These are phyloP conservation scores for Fusarium secorum DNA, from an alignment of 2,329 filamentous ascomycete species.

Conservation along the genomic window DNA sequence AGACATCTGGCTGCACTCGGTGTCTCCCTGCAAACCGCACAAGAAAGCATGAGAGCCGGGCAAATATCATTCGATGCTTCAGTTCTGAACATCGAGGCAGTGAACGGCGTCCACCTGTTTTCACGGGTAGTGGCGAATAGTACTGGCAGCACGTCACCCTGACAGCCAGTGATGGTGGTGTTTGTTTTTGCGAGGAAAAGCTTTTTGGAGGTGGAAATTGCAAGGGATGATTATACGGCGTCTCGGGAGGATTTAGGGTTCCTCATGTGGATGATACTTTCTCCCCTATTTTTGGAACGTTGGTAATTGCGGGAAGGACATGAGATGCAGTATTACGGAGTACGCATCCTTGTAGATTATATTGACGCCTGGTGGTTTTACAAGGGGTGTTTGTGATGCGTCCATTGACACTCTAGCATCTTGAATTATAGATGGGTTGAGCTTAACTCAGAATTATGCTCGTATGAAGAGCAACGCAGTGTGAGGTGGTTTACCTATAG, in stretches of 20 bases:
- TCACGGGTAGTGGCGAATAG: constrained; percentile 4
- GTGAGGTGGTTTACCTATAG: not conserved
- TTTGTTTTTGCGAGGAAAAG: constrained; percentile 42
- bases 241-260: constrained; percentile 39
- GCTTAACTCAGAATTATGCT: not conserved
- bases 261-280: constrained; percentile 36
- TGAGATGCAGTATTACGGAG: constrained; percentile 29
- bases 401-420: not conserved
- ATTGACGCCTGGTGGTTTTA: constrained; percentile 20
- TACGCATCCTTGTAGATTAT: constrained; percentile 34
- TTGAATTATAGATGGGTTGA: constrained; percentile 1
- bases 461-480: not conserved
- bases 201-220: constrained; percentile 37
- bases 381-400: constrained; percentile 6
- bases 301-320: constrained; percentile 32
- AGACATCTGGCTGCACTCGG: constrained; percentile 1
- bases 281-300: constrained; percentile 24
- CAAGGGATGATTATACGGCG: constrained; percentile 39
- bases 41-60: constrained; percentile 11
- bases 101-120: constrained; percentile 1
- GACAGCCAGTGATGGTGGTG: constrained; percentile 32
- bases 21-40: constrained; percentile 3
- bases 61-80: not conserved
- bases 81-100: not conserved
- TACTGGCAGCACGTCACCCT: constrained; percentile 6